Base-by-base conservation (phyloP, 2,329 filamentous ascomycete genomes). In the Monilinia fructigena region DNA sequence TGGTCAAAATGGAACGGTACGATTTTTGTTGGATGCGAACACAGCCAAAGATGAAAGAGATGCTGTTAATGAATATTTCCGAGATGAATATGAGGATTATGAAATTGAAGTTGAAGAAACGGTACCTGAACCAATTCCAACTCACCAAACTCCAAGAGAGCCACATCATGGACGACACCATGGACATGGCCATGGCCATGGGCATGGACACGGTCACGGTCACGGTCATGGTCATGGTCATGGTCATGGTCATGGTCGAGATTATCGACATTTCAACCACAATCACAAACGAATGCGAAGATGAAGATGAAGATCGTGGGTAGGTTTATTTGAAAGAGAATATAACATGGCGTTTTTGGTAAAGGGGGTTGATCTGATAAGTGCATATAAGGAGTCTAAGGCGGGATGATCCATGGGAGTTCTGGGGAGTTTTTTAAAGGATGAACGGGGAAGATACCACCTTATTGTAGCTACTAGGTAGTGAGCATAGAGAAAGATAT, bases 11-110 rank as follows among this genome's bases (percentile, higher is more conserved):
- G 90, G 90, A 8, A 96, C 94, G 0, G 87, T 96, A 70, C 86
- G 95, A 8, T 98, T 97, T 77, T 92, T 97, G 78, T 88, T 98
- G 59, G 91, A 97, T 70, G 86, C 89, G 0, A 88, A 89, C 65
- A 85, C 89, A 60, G 93, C 93, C 2, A 83, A 85, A 56, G 82
- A 83, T 20, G 95, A 99, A 78, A 85, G 86, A 72, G 82, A 83
- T 16, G 82, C 84, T 16, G 89, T 93, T 2, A 82, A 83, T 4
- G 82, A 84, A 60, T 93, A 89, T 76, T 92, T 89, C 75, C 86
- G 85, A 53, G 85, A 89, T 54, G 89, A 92, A 74, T 92, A 86
- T 73, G 90, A 93, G 71, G 90, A 93, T 75, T 88, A 89, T 73
- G 88, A 90, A 74, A 81, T 91, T 53, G 92, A 96, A 74, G 86